These are phyloP conservation scores for Linaria vulgaris DNA, from an alignment of 257 asterid species.

Conservation along the genomic window DNA sequence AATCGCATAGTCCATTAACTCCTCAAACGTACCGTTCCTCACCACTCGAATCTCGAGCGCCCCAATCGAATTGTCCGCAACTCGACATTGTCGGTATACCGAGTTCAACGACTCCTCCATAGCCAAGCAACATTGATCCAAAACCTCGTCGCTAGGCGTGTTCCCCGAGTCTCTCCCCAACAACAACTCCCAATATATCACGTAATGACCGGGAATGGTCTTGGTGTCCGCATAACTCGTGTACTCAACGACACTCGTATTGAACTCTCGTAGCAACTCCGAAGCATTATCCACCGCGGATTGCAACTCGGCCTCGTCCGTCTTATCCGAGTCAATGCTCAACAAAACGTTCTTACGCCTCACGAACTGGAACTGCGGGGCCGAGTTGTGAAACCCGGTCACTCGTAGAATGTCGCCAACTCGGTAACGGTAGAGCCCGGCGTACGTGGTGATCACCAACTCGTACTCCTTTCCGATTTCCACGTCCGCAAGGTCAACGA, in stretches of 20 bases:
- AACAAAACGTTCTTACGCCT: constrained; percentile 79
- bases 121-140: constrained; percentile 64
- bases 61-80: constrained; percentile 82
- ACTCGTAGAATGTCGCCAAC: constrained; percentile 96
- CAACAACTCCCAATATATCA: constrained; percentile 83
- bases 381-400: constrained; percentile 86
- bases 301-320: constrained; percentile 93
- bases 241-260: constrained; percentile 87
- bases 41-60: constrained; percentile 92
- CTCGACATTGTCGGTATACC: constrained; percentile 92
- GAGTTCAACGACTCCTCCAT: constrained; percentile 96
- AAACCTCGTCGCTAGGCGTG: constrained; percentile 43
- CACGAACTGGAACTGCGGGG: constrained; percentile 88
- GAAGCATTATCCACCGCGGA: constrained; percentile 78
- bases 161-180: constrained; percentile 52
- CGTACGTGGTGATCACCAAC: constrained; percentile 79
- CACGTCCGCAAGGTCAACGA: constrained; percentile 74
- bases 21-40: constrained; percentile 84
- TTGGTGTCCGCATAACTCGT: constrained; percentile 86
- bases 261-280: constrained; percentile 35
- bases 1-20: constrained; percentile 93
- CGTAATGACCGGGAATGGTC: constrained; percentile 93
- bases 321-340: constrained; percentile 91
- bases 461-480: constrained; percentile 92
- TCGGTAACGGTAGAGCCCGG: constrained; percentile 78